Base-by-base conservation (phyloP, 2,329 filamentous ascomycete genomes). In the Sporothrix pallida region DNA sequence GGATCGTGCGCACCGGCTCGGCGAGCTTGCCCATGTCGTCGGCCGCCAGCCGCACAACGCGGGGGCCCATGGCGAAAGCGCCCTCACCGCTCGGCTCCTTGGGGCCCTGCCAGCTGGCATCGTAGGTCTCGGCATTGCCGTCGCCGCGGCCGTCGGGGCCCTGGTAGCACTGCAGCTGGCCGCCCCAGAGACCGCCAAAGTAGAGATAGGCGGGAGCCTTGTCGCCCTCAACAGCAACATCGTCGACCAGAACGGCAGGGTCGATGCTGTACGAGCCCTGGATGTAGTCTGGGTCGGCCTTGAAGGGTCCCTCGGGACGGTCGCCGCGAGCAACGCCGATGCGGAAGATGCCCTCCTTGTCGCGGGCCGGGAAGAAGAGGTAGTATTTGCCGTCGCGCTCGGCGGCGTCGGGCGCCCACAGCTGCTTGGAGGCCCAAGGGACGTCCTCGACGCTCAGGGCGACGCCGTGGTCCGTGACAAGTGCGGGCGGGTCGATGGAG, bases 321-420 rank as follows among this genome's bases (percentile, higher is more conserved):
- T 89, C 86, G 12, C 87, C 83, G 0, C 88, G 86, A 0, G 92
- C 92, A 2, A 94, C 92, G 70, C 92, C 92, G 77, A 94, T 92
- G 67, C 91, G 86, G 84, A 95, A 95, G 72, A 93, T 83, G 73
- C 88, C 89, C 42, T 90, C 81, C 79, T 90, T 87, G 81, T 94
- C 92, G 48, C 92, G 86, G 10, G 92, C 93, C 0, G 92, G 92
- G 84, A 93, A 94, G 83, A 90, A 93, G 1, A 95, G 86, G 81
- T 92, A 93, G 84, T 92, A 94, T 81, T 90, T 70, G 23, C 78
- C 91, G 80, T 91, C 86, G 78, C 89, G 90, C 78, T 80, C 82
- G 1, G 92, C 92, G 2, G 92, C 92, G 81, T 95, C 92, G 17
- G 93, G 92, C 0, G 92, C 92, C 92, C 92, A 95, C 69, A 94